A percentile compares a stretch with the other conserved stretches of the same genome.
Evolutionary conservation across 108 stramenopile species (phyloP).

Genomic region (Poteriospumella lacustris): DNA sequence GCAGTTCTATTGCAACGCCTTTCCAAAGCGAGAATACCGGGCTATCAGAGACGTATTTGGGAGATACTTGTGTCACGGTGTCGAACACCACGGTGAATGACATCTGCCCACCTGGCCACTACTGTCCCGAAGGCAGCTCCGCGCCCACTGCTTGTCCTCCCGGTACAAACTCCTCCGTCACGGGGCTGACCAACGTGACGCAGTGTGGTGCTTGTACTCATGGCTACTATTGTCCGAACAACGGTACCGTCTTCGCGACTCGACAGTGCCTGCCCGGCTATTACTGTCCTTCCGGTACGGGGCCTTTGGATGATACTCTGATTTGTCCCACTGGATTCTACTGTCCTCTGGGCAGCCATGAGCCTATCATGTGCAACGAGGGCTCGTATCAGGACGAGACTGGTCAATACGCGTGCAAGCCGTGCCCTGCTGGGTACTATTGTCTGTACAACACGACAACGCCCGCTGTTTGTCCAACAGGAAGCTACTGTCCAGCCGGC

Average conservation of each 20-base stretch:
- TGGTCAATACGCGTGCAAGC: constrained; percentile 30
- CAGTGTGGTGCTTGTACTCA: constrained; percentile 26
- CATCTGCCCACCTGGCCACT: constrained; percentile 14
- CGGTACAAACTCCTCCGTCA: constrained; percentile 40
- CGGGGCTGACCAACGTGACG: constrained; percentile 25
- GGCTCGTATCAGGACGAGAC: constrained; percentile 52
- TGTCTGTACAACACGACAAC: constrained; percentile 29
- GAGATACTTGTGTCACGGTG: constrained; percentile 35
- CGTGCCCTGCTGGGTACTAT: constrained; percentile 44
- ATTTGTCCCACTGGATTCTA: constrained; percentile 52
- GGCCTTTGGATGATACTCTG: constrained; percentile 28
- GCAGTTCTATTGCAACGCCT: too few species aligned
- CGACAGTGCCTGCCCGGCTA: not conserved
- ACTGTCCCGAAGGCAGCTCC: constrained; percentile 35
- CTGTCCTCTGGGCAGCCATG: constrained; percentile 41
- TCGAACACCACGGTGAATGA: constrained; percentile 35
- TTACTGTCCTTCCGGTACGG: constrained; percentile 22
- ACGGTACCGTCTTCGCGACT: not conserved
- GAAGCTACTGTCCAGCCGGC: not conserved
- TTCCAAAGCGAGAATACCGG: not conserved
- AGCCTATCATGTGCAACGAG: constrained; percentile 37
- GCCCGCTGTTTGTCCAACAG: not conserved
- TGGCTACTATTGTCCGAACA: constrained; percentile 35
- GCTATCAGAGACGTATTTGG: constrained; percentile 18
- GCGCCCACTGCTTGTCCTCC: constrained; percentile 39